phyloP scores from a whole-genome alignment of 805 yeast genomes.

The Pichia exigua region DNA sequence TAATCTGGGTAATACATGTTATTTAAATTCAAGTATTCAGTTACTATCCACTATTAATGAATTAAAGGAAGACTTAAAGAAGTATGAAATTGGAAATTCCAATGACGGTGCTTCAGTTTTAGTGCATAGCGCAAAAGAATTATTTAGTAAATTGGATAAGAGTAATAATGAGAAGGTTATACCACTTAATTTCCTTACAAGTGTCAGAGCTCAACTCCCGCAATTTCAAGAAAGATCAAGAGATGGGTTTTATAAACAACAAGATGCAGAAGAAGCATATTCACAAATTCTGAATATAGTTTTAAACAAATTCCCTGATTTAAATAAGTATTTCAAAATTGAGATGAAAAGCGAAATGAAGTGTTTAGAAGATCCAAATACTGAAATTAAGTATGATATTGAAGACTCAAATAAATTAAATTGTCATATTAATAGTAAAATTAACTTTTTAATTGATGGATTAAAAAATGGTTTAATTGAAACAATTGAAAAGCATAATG shows the following conservation, averaged over 20 bases:
- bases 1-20: slow-evolving; percentile 73
- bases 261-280: slow-evolving; percentile 96
- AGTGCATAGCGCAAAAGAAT: slow-evolving; percentile 30
- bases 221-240: slow-evolving; percentile 78
- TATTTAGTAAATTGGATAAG: slow-evolving; percentile 37
- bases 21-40: slow-evolving; percentile 64
- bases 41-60: slow-evolving; percentile 42
- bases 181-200: slow-evolving; percentile 61
- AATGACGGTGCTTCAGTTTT: slow-evolving; percentile 22
- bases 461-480: slow-evolving; percentile 67
- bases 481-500: slow-evolving; percentile 68
- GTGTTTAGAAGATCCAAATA: slow-evolving; percentile 49
- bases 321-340: slow-evolving; percentile 56
- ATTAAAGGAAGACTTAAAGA: slow-evolving; percentile 27
- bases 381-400: slow-evolving; percentile 34
- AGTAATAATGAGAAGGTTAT: slow-evolving; percentile 39
- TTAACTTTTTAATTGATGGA: slow-evolving; percentile 87
- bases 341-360: slow-evolving; percentile 54
- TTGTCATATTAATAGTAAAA: slow-evolving; percentile 80
- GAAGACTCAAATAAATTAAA: slow-evolving; percentile 66
- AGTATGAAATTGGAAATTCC: slow-evolving; percentile 9
- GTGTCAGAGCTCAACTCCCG: slow-evolving; percentile 64
- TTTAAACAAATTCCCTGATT: slow-evolving; percentile 39
- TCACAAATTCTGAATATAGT: slow-evolving; percentile 65
- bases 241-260: slow-evolving; percentile 78